These are phyloP conservation scores for Ambrosia trifida DNA, from an alignment of 129 eudicot species.

Conservation along the genomic window DNA sequence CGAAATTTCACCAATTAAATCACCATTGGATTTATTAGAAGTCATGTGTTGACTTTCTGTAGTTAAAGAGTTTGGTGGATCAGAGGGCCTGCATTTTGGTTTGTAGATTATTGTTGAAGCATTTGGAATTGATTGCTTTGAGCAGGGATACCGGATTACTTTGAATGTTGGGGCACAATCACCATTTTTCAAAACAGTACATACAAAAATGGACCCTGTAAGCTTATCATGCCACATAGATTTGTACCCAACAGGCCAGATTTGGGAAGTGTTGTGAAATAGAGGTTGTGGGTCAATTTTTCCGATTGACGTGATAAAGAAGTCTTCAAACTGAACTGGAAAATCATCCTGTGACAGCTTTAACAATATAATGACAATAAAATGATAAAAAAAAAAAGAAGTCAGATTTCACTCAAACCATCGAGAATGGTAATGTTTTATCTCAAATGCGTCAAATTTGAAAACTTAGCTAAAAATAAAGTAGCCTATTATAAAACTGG, in stretches of 20 bases:
- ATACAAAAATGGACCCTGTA: constrained; percentile 77
- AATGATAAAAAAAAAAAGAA: background rate
- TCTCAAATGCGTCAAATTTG: background rate
- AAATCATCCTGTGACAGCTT: constrained; percentile 54
- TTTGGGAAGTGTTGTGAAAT: constrained; percentile 59
- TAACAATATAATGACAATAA: constrained; percentile 1
- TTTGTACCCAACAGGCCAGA: constrained; percentile 91
- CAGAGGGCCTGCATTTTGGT: constrained; percentile 22
- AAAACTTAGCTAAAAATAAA: no score
- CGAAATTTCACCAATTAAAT: constrained; percentile 58
- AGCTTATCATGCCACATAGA: constrained; percentile 91
- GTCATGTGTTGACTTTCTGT: constrained; percentile 30
- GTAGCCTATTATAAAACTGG: no score
- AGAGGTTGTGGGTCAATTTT: constrained; percentile 60
- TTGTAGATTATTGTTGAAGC: constrained; percentile 64
- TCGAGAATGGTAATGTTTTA: background rate
- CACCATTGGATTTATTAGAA: constrained; percentile 39
- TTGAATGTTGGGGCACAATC: constrained; percentile 63
- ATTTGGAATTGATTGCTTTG: constrained; percentile 57
- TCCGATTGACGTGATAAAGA: constrained; percentile 64
- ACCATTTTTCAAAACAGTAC: constrained; percentile 71
- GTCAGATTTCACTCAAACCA: no score
- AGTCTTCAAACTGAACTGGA: constrained; percentile 85
- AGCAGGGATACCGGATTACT: constrained; percentile 72
- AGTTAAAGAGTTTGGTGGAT: constrained; percentile 31